Conservation (phyloP, 352 stramenopile genomes). For the Globisporangium irregulare region DNA sequence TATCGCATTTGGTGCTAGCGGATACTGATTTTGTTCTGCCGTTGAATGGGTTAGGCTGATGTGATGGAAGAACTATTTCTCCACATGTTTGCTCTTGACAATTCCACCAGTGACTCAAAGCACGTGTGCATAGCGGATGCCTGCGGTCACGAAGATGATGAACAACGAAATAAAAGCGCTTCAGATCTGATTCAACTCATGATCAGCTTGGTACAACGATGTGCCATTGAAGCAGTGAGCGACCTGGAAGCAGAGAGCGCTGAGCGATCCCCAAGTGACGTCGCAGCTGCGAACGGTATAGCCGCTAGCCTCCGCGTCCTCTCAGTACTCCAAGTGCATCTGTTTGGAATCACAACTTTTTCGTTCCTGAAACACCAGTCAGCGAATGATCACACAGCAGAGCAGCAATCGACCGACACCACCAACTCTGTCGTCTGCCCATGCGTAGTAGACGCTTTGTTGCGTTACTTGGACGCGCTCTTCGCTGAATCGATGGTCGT, state of each 20-base stretch:
- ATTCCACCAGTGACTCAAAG: neutral
- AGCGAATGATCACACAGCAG: neutral
- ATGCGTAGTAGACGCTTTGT: slow-evolving; percentile 27
- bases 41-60: slow-evolving; percentile 11
- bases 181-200: slow-evolving; percentile 12
- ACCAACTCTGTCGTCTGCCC: neutral
- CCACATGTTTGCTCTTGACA: slow-evolving; percentile 12
- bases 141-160: neutral
- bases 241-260: slow-evolving; percentile 5
- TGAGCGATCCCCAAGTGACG: neutral
- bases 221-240: slow-evolving; percentile 11
- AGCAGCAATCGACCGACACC: neutral
- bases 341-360: slow-evolving; percentile 27
- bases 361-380: neutral
- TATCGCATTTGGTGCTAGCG: neutral
- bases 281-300: neutral
- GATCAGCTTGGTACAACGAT: slow-evolving; percentile 10
- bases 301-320: slow-evolving; percentile 27
- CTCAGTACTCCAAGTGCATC: slow-evolving; percentile 38
- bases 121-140: neutral
- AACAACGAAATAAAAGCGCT: neutral
- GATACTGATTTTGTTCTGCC: too few species aligned
- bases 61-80: slow-evolving; percentile 27
- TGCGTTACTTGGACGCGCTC: slow-evolving; percentile 39
- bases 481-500: slow-evolving; percentile 31